These are phyloP conservation scores for Exophiala sideris DNA, from an alignment of 2,329 filamentous ascomycete genomes.

Conservation along the genomic window DNA sequence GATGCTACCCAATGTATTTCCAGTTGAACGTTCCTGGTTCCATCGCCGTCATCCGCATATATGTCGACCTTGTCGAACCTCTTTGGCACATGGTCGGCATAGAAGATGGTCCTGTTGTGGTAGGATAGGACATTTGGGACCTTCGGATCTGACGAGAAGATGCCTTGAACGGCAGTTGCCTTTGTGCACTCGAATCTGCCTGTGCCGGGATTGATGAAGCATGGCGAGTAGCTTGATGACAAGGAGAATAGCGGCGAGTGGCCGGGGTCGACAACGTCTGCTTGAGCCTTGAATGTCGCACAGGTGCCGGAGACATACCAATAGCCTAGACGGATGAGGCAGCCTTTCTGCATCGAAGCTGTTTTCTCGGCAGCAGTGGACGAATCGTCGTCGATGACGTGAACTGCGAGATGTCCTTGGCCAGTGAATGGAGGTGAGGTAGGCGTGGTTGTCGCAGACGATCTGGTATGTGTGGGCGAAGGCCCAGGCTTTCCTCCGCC, in stretches of 20 bases:
- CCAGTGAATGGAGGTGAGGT: conserved; percentile 51
- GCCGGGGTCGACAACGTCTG: conserved; percentile 36
- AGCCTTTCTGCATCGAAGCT: conserved; percentile 47
- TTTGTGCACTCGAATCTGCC: conserved; percentile 56
- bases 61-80: conserved; percentile 24
- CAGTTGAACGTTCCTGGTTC: conserved; percentile 20
- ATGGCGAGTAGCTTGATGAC: conserved; percentile 57
- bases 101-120: conserved; percentile 20
- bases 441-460: conserved; percentile 29
- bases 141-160: conserved; percentile 19
- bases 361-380: not conserved
- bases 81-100: conserved; percentile 18
- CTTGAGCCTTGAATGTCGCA: conserved; percentile 59
- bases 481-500: not conserved
- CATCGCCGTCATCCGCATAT: conserved; percentile 22
- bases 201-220: conserved; percentile 46
- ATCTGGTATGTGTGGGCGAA: conserved; percentile 32
- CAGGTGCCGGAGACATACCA: conserved; percentile 68
- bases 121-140: conserved; percentile 13
- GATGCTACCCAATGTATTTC: conserved; percentile 25
- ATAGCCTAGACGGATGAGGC: conserved; percentile 62
- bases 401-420: conserved; percentile 58
- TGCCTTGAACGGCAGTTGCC: conserved; percentile 41
- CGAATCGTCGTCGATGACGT: conserved; percentile 6
- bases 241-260: conserved; percentile 49